These are phyloP conservation scores for Kentomonas sorsogonicus DNA, from an alignment of 208 protist species.

Conservation along the genomic window DNA sequence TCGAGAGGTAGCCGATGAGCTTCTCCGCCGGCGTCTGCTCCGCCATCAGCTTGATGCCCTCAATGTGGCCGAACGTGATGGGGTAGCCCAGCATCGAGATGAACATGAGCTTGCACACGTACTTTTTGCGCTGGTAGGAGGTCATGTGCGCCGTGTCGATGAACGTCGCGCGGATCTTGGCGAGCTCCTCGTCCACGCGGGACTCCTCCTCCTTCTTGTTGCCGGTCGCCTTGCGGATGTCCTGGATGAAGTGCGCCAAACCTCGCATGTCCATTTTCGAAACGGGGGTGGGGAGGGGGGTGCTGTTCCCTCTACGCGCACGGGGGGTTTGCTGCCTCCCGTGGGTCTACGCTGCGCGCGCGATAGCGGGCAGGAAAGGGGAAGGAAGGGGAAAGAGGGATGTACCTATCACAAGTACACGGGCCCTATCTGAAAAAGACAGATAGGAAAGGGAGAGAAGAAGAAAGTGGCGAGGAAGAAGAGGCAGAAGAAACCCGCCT, in stretches of 20 bases:
- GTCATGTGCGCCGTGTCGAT: conserved; percentile 73
- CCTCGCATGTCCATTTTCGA: conserved; percentile 96
- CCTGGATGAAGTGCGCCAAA: conserved; percentile 94
- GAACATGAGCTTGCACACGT: conserved; percentile 99
- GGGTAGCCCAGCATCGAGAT: conserved; percentile 99
- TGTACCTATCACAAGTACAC: too few relatives aligned
- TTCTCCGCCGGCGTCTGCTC: conserved; percentile 95
- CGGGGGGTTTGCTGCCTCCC: too few relatives aligned
- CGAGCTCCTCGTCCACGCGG: conserved; percentile 97
- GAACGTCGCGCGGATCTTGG: conserved; percentile 98
- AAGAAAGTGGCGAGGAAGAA: too few relatives aligned
- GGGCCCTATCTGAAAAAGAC: too few relatives aligned
- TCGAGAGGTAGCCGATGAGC: conserved; percentile 96
- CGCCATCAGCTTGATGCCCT: conserved; percentile 96
- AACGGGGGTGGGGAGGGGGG: neutral
- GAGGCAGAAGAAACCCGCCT: too few relatives aligned
- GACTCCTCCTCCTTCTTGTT: conserved; percentile 93
- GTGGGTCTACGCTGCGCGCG: too few relatives aligned
- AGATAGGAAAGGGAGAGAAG: too few relatives aligned
- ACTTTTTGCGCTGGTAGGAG: conserved; percentile 98
- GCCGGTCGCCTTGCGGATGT: conserved; percentile 89
- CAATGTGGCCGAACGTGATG: conserved; percentile 99
- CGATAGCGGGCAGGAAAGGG: too few relatives aligned
- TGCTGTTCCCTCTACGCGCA: too few relatives aligned
- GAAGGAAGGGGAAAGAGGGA: too few relatives aligned